Evolutionary conservation across 495 filamentous ascomycete genomes (phyloP).

Genomic region (Hyaloscypha bicolor): DNA sequence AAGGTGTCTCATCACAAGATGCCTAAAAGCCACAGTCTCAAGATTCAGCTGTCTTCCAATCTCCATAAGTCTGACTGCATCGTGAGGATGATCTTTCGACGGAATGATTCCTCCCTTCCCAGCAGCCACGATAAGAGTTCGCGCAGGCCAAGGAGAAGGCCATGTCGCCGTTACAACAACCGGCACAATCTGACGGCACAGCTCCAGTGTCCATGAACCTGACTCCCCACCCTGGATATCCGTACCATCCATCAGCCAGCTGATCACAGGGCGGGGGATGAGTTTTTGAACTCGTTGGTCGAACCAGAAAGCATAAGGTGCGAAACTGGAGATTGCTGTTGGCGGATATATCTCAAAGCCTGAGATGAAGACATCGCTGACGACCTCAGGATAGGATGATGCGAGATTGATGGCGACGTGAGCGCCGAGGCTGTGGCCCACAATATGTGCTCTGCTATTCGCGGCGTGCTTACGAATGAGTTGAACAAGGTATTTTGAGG

Average conservation of each 20-base stretch:
- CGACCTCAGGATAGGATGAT: not conserved
- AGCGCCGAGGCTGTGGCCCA: constrained; percentile 16
- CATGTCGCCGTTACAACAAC: not conserved
- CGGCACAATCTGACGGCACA: constrained; percentile 10
- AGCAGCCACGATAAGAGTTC: constrained; percentile 13
- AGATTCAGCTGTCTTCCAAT: constrained; percentile 12
- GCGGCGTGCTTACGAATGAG: constrained; percentile 11
- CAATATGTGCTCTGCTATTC: constrained; percentile 8
- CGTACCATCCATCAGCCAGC: constrained; percentile 14
- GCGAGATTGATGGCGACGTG: constrained; percentile 11
- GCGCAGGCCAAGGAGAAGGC: constrained; percentile 15
- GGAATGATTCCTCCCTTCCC: constrained; percentile 15
- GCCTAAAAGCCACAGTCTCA: constrained; percentile 10
- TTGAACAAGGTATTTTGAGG: not conserved
- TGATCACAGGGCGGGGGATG: constrained; percentile 3
- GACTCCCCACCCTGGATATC: constrained; percentile 5
- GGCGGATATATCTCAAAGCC: constrained; percentile 13
- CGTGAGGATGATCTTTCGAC: constrained; percentile 12
- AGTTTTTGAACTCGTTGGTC: constrained; percentile 4
- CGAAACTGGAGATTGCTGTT: not conserved
- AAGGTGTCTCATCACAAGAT: constrained; percentile 15
- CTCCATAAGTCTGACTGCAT: constrained; percentile 15
- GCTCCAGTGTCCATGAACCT: not conserved
- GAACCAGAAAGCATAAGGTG: constrained; percentile 7
- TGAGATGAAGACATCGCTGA: constrained; percentile 10